These are phyloP conservation scores for Pseudogymnoascus sp. DNA, from an alignment of 2,329 filamentous ascomycete species.

Conservation along the genomic window DNA sequence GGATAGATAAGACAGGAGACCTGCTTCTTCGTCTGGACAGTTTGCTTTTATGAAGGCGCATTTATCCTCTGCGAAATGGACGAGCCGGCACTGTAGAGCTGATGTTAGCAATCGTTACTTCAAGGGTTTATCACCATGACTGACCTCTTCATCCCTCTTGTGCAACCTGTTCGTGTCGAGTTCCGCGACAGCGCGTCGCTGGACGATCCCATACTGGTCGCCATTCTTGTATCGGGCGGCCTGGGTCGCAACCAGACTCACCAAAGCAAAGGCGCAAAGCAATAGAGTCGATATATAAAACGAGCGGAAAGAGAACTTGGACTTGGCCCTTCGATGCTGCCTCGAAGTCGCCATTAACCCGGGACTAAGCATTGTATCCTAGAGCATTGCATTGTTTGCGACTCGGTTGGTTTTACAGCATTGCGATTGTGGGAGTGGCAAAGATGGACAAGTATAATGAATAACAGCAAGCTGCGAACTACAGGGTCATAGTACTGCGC, in stretches of 20 bases:
- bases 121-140: not conserved
- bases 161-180: conserved; percentile 20
- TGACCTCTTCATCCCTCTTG: conserved; percentile 27
- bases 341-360: not conserved
- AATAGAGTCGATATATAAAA: conserved; percentile 27
- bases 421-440: not conserved
- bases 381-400: not conserved
- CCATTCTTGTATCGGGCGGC: conserved; percentile 23
- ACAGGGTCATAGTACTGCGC: not conserved
- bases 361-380: conserved; percentile 1
- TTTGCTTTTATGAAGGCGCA: conserved; percentile 78
- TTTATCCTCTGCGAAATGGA: conserved; percentile 70
- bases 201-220: conserved; percentile 20
- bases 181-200: conserved; percentile 21
- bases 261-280: conserved; percentile 23
- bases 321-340: not conserved
- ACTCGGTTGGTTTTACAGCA: not conserved
- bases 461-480: not conserved
- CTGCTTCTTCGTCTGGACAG: conserved; percentile 83
- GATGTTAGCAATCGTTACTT: not conserved
- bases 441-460: not conserved
- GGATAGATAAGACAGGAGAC: conserved; percentile 77
- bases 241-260: conserved; percentile 26
- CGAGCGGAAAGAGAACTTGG: conserved; percentile 25
- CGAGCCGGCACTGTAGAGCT: conserved; percentile 57